A percentile compares a stretch with the other conserved stretches of the same genome.
These are phyloP conservation scores for Exophiala spinifera DNA, from an alignment of 2,329 filamentous ascomycete genomes.

Conservation along the genomic window DNA sequence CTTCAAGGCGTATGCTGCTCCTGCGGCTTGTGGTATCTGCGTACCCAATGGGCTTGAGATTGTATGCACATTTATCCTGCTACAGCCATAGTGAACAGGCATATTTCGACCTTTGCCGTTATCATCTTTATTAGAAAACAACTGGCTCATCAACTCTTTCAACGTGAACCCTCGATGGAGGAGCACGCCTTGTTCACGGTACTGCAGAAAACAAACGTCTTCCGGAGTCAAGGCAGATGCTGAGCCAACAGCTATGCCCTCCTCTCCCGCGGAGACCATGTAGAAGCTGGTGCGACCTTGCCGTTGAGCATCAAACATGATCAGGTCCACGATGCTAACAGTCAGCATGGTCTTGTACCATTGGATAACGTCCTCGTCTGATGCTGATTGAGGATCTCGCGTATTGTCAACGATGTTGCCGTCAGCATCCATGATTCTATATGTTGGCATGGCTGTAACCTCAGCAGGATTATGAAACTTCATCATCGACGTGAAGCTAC, in stretches of 20 bases:
- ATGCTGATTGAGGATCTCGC: constrained; percentile 64
- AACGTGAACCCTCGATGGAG: constrained; percentile 83
- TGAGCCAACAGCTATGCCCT: constrained; percentile 87
- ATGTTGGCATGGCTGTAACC: constrained; percentile 78
- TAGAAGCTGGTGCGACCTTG: constrained; percentile 95
- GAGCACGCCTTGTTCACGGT: constrained; percentile 89
- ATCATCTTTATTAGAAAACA: constrained; percentile 85
- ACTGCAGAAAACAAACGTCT: constrained; percentile 92
- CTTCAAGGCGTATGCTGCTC: constrained; percentile 84
- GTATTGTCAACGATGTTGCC: constrained; percentile 75
- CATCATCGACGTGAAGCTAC: constrained; percentile 80
- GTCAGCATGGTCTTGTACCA: constrained; percentile 65
- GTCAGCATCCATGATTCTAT: constrained; percentile 86
- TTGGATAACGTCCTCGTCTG: constrained; percentile 57
- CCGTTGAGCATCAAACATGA: constrained; percentile 97
- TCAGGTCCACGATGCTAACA: constrained; percentile 85
- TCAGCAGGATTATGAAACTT: constrained; percentile 72
- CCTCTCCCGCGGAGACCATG: constrained; percentile 91
- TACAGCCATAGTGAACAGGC: constrained; percentile 86
- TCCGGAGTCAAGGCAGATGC: constrained; percentile 77
- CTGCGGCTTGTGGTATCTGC: constrained; percentile 83
- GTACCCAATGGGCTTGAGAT: constrained; percentile 83
- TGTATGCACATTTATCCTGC: constrained; percentile 82
- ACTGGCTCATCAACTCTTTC: constrained; percentile 88
- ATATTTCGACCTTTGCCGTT: constrained; percentile 83